Evolutionary conservation across 1,284 basidiomycete genomes (phyloP).

Genomic region (Cutaneotrichosporon curvatum): DNA sequence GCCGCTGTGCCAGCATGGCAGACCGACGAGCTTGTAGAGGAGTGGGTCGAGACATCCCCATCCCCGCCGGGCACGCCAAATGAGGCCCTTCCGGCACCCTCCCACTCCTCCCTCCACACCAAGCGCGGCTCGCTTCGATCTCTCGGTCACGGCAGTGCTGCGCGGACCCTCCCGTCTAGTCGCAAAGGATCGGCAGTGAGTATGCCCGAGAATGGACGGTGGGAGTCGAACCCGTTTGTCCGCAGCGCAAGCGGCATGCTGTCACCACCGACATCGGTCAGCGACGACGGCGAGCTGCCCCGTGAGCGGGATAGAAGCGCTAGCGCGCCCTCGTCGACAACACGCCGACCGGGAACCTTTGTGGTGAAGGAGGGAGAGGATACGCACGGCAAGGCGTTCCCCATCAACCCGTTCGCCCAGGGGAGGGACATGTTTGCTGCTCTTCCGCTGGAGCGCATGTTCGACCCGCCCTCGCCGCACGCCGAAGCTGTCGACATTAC

Average conservation of each 20-base stretch:
- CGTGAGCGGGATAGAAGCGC: slow-evolving; percentile 1
- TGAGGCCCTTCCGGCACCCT: slow-evolving; percentile 28
- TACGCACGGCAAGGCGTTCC: slow-evolving; percentile 43
- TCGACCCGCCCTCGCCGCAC: slow-evolving; percentile 71
- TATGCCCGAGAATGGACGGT: slow-evolving; percentile 8
- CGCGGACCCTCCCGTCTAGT: slow-evolving; percentile 27
- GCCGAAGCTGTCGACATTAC: not conserved
- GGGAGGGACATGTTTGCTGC: slow-evolving; percentile 76
- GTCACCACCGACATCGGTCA: slow-evolving; percentile 12
- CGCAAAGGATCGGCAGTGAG: slow-evolving; percentile 8
- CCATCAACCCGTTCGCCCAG: slow-evolving; percentile 29
- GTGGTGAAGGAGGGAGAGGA: slow-evolving; percentile 69
- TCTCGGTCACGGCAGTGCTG: slow-evolving; percentile 26
- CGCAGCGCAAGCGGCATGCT: slow-evolving; percentile 15
- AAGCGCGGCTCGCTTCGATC: slow-evolving; percentile 37
- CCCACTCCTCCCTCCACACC: slow-evolving; percentile 13
- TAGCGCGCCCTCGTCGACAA: slow-evolving; percentile 5
- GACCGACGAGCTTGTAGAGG: slow-evolving; percentile 67
- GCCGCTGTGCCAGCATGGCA: slow-evolving; percentile 58
- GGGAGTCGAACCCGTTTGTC: slow-evolving; percentile 12
- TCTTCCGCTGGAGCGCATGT: slow-evolving; percentile 75
- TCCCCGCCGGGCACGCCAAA: slow-evolving; percentile 53
- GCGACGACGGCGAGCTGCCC: slow-evolving; percentile 1
- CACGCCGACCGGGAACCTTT: slow-evolving; percentile 58
- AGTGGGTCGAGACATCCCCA: slow-evolving; percentile 58